phyloP scores from a whole-genome alignment of 495 filamentous ascomycete species.

The Hamigera avellanea region DNA sequence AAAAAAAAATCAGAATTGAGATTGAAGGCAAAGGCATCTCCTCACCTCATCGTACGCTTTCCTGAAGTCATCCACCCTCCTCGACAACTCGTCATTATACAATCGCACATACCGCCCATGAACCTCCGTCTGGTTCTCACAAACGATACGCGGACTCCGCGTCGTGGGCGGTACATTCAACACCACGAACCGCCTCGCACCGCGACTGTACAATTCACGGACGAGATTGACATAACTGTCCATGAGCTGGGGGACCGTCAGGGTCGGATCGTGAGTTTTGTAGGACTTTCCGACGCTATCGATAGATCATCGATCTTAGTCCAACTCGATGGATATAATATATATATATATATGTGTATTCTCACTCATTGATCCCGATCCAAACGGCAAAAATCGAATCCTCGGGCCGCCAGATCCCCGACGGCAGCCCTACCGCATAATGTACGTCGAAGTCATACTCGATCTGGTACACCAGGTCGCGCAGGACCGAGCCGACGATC shows the following conservation, averaged over 20 bases:
- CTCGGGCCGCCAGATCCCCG: constrained; percentile 36
- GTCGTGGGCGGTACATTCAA: constrained; percentile 55
- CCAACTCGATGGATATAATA: too few species aligned
- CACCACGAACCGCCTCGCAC: constrained; percentile 56
- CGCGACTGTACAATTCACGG: constrained; percentile 37
- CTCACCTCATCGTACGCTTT: too few species aligned
- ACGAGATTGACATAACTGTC: constrained; percentile 3
- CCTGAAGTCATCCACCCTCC: too few species aligned
- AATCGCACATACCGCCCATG: not conserved
- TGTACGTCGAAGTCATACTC: too few species aligned
- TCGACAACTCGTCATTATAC: not conserved
- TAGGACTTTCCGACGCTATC: too few species aligned
- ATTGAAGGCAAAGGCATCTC: too few species aligned
- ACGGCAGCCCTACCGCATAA: too few species aligned
- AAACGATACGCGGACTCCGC: constrained; percentile 12
- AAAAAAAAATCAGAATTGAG: too few species aligned
- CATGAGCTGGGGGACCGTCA: not conserved
- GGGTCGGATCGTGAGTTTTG: not conserved
- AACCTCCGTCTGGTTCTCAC: not conserved
- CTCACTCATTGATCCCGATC: constrained; percentile 59
- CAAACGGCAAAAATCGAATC: constrained; percentile 51
- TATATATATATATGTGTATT: too few species aligned
- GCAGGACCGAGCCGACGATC: constrained; percentile 26
- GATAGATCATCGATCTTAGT: too few species aligned
- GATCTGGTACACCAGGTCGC: not conserved